A percentile compares a stretch with the other conserved stretches of the same genome.
These are phyloP conservation scores for Ramalina intermedia DNA, from an alignment of 495 filamentous ascomycete genomes.

Conservation along the genomic window DNA sequence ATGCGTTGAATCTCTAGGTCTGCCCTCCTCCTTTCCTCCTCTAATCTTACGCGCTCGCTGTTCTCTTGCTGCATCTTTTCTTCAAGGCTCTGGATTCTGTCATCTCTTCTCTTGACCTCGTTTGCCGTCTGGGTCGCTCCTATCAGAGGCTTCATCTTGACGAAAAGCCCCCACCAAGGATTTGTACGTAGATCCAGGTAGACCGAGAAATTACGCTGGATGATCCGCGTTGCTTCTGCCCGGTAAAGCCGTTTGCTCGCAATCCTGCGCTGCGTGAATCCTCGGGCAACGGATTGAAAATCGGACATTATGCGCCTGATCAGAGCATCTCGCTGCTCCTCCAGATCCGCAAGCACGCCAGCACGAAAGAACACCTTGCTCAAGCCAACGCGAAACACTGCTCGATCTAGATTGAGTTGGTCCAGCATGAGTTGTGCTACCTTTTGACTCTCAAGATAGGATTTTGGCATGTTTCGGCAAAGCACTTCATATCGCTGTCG, in stretches of 20 bases:
- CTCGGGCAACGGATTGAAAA: constrained; percentile 87
- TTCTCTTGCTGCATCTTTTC: constrained; percentile 66
- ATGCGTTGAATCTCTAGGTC: constrained; percentile 77
- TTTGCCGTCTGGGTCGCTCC: constrained; percentile 80
- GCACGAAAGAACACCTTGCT: constrained; percentile 98
- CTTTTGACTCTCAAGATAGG: constrained; percentile 78
- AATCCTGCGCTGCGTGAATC: constrained; percentile 74
- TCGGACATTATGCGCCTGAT: constrained; percentile 83
- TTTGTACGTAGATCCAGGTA: constrained; percentile 79
- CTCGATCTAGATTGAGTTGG: constrained; percentile 67
- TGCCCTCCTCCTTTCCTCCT: constrained; percentile 81
- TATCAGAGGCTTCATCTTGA: constrained; percentile 88
- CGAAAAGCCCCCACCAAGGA: constrained; percentile 94
- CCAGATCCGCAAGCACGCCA: constrained; percentile 88
- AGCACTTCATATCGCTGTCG: constrained; percentile 95
- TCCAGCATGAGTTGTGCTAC: constrained; percentile 79
- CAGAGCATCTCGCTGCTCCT: constrained; percentile 84
- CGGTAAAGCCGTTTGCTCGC: constrained; percentile 87
- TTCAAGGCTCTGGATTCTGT: constrained; percentile 76
- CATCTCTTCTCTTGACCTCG: constrained; percentile 87
- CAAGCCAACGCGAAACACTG: constrained; percentile 82
- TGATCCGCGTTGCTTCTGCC: constrained; percentile 85
- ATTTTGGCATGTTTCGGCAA: constrained; percentile 75
- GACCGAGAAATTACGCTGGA: constrained; percentile 81
- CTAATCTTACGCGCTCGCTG: constrained; percentile 60